phyloP scores from a whole-genome alignment of 805 yeast genomes.

The Saturnispora gosingensis region DNA sequence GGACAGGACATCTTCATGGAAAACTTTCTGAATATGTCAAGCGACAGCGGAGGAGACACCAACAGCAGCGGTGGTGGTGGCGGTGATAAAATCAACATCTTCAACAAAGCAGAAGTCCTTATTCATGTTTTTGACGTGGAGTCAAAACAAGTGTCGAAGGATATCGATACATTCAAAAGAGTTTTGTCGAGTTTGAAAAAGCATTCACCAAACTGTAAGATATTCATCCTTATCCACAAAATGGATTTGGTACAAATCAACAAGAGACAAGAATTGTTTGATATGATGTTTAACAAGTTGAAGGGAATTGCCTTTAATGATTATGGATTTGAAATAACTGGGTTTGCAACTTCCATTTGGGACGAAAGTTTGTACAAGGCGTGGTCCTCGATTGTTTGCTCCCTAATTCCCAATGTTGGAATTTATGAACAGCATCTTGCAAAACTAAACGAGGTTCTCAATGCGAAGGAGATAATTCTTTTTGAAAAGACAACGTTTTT shows the following conservation, averaged over 20 bases:
- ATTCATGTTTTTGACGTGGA: constrained; percentile 97
- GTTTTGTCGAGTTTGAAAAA: constrained; percentile 74
- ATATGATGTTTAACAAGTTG: constrained; percentile 74
- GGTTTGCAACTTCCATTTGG: constrained; percentile 96
- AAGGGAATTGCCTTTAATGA: constrained; percentile 60
- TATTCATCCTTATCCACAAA: constrained; percentile 85
- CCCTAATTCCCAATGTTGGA: constrained; percentile 85
- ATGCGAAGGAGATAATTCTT: constrained; percentile 82
- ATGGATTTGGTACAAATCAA: constrained; percentile 92
- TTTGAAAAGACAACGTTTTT: constrained; percentile 92
- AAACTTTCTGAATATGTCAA: constrained; percentile 42
- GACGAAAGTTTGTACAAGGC: constrained; percentile 94
- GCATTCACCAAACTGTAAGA: constrained; percentile 83
- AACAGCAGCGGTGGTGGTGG: constrained; percentile 12
- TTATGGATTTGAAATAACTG: constrained; percentile 54
- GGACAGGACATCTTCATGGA: constrained; percentile 97
- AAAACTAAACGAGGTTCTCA: constrained; percentile 61
- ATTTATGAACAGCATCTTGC: constrained; percentile 67
- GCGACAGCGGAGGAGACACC: constrained; percentile 8
- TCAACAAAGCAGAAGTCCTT: constrained; percentile 90
- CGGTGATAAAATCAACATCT: constrained; percentile 66
- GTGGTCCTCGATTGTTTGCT: constrained; percentile 94
- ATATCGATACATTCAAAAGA: constrained; percentile 82
- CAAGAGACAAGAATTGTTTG: constrained; percentile 74
- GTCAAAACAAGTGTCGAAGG: constrained; percentile 82